These are phyloP conservation scores for Metarhizium anisopliae DNA, from an alignment of 2,329 filamentous ascomycete species.

Conservation along the genomic window DNA sequence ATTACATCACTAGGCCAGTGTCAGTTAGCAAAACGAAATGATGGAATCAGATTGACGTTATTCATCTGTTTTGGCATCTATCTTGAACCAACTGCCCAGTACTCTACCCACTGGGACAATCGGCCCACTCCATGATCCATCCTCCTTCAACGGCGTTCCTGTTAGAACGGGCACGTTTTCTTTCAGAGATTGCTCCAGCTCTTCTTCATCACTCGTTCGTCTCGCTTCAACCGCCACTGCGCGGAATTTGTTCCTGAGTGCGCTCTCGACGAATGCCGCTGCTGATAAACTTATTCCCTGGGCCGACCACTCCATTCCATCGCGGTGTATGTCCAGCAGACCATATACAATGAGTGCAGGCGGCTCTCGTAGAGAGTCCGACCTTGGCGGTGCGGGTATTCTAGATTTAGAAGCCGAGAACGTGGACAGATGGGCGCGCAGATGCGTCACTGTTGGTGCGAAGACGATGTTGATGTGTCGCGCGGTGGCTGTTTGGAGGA, in stretches of 20 bases:
- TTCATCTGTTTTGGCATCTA: background rate
- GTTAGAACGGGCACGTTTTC: constrained; percentile 54
- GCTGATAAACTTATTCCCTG: constrained; percentile 59
- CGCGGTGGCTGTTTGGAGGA: constrained; percentile 61
- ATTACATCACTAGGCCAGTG: background rate
- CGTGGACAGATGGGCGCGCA: constrained; percentile 66
- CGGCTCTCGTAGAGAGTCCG: constrained; percentile 5
- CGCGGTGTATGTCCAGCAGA: constrained; percentile 54
- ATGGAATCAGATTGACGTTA: background rate
- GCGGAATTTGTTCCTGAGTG: constrained; percentile 32
- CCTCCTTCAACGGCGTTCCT: constrained; percentile 41
- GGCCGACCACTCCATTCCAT: constrained; percentile 65
- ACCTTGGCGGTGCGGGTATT: constrained; percentile 25
- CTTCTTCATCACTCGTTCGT: constrained; percentile 16
- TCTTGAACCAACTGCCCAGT: constrained; percentile 55
- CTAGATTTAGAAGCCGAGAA: constrained; percentile 31
- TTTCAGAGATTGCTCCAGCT: constrained; percentile 31
- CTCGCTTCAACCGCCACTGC: constrained; percentile 40
- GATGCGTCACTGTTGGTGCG: constrained; percentile 63
- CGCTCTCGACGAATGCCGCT: constrained; percentile 55
- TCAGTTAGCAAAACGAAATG: background rate
- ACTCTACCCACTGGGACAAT: constrained; percentile 49
- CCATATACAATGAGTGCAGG: constrained; percentile 55
- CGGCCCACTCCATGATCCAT: constrained; percentile 47
- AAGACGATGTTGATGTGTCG: constrained; percentile 64